Evolutionary conservation across 2,329 filamentous ascomycete species (phyloP).

Genomic region (Beauveria sp.): DNA sequence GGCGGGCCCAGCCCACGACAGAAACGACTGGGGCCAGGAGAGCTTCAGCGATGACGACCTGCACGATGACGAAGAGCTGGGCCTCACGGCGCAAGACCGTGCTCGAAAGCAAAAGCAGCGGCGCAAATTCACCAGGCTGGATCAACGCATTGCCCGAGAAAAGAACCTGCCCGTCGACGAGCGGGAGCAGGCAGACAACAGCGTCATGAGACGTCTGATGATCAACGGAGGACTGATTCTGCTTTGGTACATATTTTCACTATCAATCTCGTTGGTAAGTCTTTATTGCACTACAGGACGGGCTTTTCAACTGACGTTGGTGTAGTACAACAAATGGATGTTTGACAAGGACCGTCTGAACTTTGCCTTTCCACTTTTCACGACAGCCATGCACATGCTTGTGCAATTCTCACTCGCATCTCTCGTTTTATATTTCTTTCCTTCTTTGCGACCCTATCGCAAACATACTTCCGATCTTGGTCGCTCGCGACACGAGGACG

Average conservation of each 20-base stretch:
- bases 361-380: slow-evolving; percentile 92
- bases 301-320: slow-evolving; percentile 32
- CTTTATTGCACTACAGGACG: not conserved
- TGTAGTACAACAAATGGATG: slow-evolving; percentile 99
- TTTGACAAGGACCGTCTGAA: slow-evolving; percentile 78
- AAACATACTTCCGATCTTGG: slow-evolving; percentile 40
- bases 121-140: slow-evolving; percentile 59
- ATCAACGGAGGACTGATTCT: slow-evolving; percentile 77
- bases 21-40: slow-evolving; percentile 35
- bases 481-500: slow-evolving; percentile 42
- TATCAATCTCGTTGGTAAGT: slow-evolving; percentile 83
- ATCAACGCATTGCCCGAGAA: slow-evolving; percentile 59
- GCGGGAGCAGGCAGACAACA: slow-evolving; percentile 67
- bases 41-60: slow-evolving; percentile 64
- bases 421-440: slow-evolving; percentile 72
- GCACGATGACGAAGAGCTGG: slow-evolving; percentile 84
- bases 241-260: slow-evolving; percentile 84
- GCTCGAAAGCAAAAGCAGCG: slow-evolving; percentile 59
- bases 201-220: slow-evolving; percentile 58
- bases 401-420: slow-evolving; percentile 82
- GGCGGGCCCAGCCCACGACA: slow-evolving; percentile 20
- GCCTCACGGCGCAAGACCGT: slow-evolving; percentile 67
- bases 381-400: slow-evolving; percentile 89
- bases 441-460: slow-evolving; percentile 65
- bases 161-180: slow-evolving; percentile 60